phyloP scores from a whole-genome alignment of 345 rosid species.

The Melaleuca quinquenervia region DNA sequence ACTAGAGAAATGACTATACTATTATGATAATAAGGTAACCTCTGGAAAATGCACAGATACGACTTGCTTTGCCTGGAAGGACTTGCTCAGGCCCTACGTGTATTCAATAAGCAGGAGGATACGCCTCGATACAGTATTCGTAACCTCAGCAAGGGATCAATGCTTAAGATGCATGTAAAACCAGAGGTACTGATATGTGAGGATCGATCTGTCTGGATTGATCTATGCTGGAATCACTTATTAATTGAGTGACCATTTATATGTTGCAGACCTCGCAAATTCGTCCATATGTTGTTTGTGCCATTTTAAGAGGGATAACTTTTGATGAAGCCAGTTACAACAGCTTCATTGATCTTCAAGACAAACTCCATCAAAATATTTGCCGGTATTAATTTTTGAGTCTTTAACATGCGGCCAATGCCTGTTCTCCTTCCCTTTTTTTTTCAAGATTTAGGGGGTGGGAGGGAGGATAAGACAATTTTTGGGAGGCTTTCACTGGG shows the following conservation, averaged over 20 bases:
- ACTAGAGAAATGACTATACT: background rate
- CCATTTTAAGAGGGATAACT: conserved; percentile 68
- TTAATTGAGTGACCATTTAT: conserved; percentile 35
- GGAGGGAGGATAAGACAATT: background rate
- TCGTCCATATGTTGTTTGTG: conserved; percentile 75
- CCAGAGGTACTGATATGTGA: conserved; percentile 36
- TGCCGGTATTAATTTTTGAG: conserved; percentile 63
- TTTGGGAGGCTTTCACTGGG: background rate
- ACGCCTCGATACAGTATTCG: conserved; percentile 35
- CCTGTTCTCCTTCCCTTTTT: background rate
- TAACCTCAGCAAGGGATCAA: conserved; percentile 26
- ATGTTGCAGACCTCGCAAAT: conserved; percentile 49
- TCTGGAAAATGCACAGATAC: conserved; percentile 29
- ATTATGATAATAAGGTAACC: background rate
- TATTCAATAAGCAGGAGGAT: conserved; percentile 57
- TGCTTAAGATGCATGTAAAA: conserved; percentile 63
- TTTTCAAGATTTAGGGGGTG: background rate
- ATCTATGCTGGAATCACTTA: conserved; percentile 7
- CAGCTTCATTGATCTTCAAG: conserved; percentile 97
- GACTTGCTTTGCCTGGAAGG: conserved; percentile 98
- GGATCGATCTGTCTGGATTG: background rate
- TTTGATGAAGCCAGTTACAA: conserved; percentile 83
- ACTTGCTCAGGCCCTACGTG: conserved; percentile 84
- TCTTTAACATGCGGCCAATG: conserved; percentile 4
- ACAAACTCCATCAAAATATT: conserved; percentile 89